A percentile compares a stretch with the other conserved stretches of the same genome.
These are phyloP conservation scores for Pelagophyceae sp. DNA, from an alignment of 352 stramenopile genomes.

Conservation along the genomic window DNA sequence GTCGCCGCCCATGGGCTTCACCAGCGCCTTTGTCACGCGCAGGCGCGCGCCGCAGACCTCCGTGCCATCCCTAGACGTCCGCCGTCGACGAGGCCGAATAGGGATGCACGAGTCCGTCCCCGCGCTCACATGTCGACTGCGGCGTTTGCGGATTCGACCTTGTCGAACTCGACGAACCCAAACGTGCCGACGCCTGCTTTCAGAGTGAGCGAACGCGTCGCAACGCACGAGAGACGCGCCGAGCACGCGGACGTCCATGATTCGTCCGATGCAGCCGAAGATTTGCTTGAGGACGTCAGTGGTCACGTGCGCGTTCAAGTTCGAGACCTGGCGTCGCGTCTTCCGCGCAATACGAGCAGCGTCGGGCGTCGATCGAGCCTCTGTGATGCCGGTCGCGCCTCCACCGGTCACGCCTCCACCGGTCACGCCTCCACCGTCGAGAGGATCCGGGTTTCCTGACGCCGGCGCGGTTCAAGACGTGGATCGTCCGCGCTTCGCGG, in stretches of 20 bases:
- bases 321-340: too few species aligned
- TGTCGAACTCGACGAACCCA: conserved; percentile 2
- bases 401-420: too few species aligned
- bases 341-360: too few species aligned
- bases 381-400: too few species aligned
- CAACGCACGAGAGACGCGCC: too few species aligned
- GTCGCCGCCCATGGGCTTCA: too few species aligned
- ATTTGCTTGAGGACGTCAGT: neutral
- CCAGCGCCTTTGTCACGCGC: neutral
- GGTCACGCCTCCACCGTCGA: too few species aligned
- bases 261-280: conserved; percentile 12
- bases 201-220: too few species aligned
- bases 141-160: neutral
- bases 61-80: neutral
- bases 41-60: neutral
- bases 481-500: neutral
- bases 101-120: neutral
- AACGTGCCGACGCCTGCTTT: neutral
- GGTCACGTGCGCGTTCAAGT: neutral
- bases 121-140: neutral
- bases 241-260: neutral
- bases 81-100: neutral
- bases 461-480: neutral
- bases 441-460: too few species aligned
- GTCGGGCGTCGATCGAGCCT: too few species aligned